A percentile compares a stretch with the other conserved stretches of the same genome.
phyloP scores from a whole-genome alignment of 2,329 filamentous ascomycete genomes.

The Aspergillus ustus region DNA sequence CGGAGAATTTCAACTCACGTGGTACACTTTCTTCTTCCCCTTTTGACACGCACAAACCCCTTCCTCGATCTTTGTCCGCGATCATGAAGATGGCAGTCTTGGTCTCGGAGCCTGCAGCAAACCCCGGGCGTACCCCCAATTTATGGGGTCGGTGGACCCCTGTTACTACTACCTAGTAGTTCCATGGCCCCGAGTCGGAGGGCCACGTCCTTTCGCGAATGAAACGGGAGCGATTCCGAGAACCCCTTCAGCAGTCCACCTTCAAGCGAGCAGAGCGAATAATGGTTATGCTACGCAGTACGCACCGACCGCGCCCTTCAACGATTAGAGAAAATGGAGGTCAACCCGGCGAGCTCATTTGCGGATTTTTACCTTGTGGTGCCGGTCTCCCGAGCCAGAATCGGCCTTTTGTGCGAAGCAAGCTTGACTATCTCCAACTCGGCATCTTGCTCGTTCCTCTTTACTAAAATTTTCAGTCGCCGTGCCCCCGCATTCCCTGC shows the following conservation, averaged over 20 bases:
- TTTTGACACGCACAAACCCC: background rate
- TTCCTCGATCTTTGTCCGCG: background rate
- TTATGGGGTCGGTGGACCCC: background rate
- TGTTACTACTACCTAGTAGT: background rate
- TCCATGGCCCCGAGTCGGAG: background rate
- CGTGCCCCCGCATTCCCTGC: constrained; percentile 4
- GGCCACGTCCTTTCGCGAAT: background rate
- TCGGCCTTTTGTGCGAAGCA: constrained; percentile 23
- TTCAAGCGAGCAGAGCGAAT: background rate
- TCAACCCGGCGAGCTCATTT: background rate
- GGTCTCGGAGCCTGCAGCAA: background rate
- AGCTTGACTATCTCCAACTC: background rate
- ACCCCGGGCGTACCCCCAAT: no score
- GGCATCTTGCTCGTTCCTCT: constrained; percentile 10
- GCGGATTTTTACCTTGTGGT: constrained; percentile 3
- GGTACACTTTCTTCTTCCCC: background rate
- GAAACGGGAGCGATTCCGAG: background rate
- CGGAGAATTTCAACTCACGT: background rate
- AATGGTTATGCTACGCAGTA: background rate
- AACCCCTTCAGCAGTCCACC: background rate
- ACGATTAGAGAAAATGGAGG: background rate
- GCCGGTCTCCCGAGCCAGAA: background rate
- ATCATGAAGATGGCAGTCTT: background rate
- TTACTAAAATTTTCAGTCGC: constrained; percentile 1
- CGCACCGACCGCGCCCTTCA: background rate